Evolutionary conservation across 495 filamentous ascomycete genomes (phyloP), one percentile per base, ranked within the genome.

Genomic region (Hypomontagnella monticulosa): DNA sequence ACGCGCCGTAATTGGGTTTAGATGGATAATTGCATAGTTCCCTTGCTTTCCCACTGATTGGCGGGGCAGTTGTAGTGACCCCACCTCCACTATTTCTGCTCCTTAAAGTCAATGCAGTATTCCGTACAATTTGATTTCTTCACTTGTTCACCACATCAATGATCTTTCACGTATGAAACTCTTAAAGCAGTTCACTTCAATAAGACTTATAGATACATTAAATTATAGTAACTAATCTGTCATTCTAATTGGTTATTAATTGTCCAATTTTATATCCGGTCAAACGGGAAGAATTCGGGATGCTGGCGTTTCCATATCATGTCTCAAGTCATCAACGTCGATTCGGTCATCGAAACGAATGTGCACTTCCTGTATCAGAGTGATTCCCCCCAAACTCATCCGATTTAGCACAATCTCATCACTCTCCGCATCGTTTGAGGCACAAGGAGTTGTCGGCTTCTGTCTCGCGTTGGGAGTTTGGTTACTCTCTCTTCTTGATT

Each of bases 1-100:
- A 56, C 67, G 67, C 62, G 67, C 62, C 57, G 43, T 49, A 61
- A 23, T 58, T 58, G 19, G 23, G 23, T 27, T 27, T 27, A 27
- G 23, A 27, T 27, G 2, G 23, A 27, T 27, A 27, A 27, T 27
- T 27, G 6, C 23, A 27, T 27, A 27, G 6, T 27, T 27, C n/a
- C n/a, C n/a, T n/a, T n/a, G n/a, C n/a, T n/a, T n/a, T n/a, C n/a
- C n/a, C n/a, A n/a, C n/a, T n/a, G n/a, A n/a, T 27, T 27, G 6
- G 23, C 23, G 23, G 23, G 23, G 23, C 23, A 6, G 23, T 27
- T 27, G 2, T 27, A 27, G 23, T 27, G 6, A 27, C 23, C 23
- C 23, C 23, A 27, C 23, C 23, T 27, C 6, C 6, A 27, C 23
- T 27, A 6, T 27, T 6, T 27, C 23, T n/a, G n/a, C n/a, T n/a